These are phyloP conservation scores for Cadophora luteo-olivacea DNA, from an alignment of 2,329 filamentous ascomycete species.

Conservation along the genomic window DNA sequence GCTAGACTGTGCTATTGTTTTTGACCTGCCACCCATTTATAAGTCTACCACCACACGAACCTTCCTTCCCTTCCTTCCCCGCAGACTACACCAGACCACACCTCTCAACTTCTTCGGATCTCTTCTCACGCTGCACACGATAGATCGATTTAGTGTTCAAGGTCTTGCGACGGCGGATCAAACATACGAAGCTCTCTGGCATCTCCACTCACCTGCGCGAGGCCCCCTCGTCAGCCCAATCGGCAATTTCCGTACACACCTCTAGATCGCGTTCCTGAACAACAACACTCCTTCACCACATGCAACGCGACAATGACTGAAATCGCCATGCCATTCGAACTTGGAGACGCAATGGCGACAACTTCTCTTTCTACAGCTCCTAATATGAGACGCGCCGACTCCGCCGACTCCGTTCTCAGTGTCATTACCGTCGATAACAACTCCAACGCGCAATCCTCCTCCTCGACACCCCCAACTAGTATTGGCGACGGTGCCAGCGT, in stretches of 20 bases:
- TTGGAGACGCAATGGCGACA: constrained; percentile 34
- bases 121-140: constrained; percentile 1
- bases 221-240: constrained; percentile 4
- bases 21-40: constrained; percentile 18
- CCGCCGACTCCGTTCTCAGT: constrained; percentile 40
- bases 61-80: constrained; percentile 16
- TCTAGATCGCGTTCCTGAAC: constrained; percentile 16
- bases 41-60: constrained; percentile 10
- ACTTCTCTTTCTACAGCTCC: constrained; percentile 27
- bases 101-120: neutral
- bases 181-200: neutral
- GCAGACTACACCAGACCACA: constrained; percentile 15
- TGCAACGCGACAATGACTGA: constrained; percentile 27
- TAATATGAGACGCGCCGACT: constrained; percentile 37
- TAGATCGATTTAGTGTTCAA: neutral
- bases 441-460: constrained; percentile 41
- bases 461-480: constrained; percentile 68
- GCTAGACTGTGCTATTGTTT: constrained; percentile 17
- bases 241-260: constrained; percentile 19
- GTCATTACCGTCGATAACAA: constrained; percentile 40
- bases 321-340: constrained; percentile 35
- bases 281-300: constrained; percentile 17
- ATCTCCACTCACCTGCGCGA: constrained; percentile 6
- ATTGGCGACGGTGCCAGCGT: constrained; percentile 67
- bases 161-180: neutral